These are phyloP conservation scores for Lactifluus subvellereus DNA, from an alignment of 768 basidiomycete genomes.

Conservation along the genomic window DNA sequence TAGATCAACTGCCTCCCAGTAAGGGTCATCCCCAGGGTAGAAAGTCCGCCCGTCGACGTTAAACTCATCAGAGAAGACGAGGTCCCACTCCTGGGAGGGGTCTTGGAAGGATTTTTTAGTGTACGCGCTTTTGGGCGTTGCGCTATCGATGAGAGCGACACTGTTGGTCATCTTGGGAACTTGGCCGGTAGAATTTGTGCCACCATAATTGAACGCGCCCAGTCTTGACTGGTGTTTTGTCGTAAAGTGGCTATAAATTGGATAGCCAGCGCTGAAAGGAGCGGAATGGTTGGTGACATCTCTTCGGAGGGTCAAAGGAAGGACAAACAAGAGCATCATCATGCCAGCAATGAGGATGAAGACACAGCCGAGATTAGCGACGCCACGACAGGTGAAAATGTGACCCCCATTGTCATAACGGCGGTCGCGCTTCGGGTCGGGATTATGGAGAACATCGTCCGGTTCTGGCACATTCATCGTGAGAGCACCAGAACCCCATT, in stretches of 20 bases:
- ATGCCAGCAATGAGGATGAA: conserved; percentile 45
- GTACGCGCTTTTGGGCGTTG: conserved; percentile 34
- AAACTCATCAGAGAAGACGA: conserved; percentile 45
- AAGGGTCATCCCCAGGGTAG: conserved; percentile 42
- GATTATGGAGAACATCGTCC: conserved; percentile 62
- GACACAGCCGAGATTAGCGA: conserved; percentile 64
- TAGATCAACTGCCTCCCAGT: conserved; percentile 38
- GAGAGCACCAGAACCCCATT: conserved; percentile 45
- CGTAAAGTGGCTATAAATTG: conserved; percentile 43
- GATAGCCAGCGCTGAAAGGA: conserved; percentile 35
- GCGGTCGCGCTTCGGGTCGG: conserved; percentile 49
- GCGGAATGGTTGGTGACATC: not conserved
- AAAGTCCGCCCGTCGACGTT: conserved; percentile 40
- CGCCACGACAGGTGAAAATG: conserved; percentile 55
- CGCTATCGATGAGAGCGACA: conserved; percentile 33
- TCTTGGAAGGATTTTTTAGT: conserved; percentile 26
- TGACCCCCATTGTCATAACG: conserved; percentile 51
- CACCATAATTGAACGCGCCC: conserved; percentile 68
- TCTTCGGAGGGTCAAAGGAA: not conserved
- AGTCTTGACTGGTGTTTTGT: conserved; percentile 36
- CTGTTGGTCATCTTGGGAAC: conserved; percentile 31
- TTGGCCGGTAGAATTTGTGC: conserved; percentile 70
- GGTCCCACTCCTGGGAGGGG: conserved; percentile 33
- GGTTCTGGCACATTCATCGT: conserved; percentile 43
- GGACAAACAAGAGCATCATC: conserved; percentile 52